phyloP scores from a whole-genome alignment of 768 basidiomycete genomes.

The Naematelia encephala region DNA sequence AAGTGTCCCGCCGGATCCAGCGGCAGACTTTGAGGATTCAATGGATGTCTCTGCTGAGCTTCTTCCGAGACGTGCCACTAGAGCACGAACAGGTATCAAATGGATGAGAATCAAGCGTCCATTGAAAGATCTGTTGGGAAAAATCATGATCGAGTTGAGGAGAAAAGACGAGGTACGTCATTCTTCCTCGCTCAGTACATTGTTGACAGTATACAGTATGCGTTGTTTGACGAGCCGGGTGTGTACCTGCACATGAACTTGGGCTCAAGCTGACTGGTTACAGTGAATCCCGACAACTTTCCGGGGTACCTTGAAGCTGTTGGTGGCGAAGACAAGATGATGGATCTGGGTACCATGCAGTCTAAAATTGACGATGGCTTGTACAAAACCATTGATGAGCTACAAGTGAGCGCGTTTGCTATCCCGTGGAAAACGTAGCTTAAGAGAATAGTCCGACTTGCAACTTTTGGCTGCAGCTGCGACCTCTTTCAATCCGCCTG shows the following conservation, averaged over 20 bases:
- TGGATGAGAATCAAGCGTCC: constrained; percentile 54
- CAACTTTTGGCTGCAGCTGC: constrained; percentile 38
- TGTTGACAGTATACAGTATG: constrained; percentile 24
- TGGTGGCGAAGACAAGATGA: constrained; percentile 50
- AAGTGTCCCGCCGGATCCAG: neutral
- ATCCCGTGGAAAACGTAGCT: neutral
- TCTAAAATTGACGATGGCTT: constrained; percentile 38
- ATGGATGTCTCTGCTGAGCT: constrained; percentile 8
- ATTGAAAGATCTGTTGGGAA: constrained; percentile 40
- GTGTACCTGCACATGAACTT: neutral
- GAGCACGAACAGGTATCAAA: constrained; percentile 53
- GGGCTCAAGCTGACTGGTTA: neutral
- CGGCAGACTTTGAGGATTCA: constrained; percentile 3
- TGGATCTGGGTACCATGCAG: constrained; percentile 51
- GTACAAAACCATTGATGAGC: constrained; percentile 41
- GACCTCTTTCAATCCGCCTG: constrained; percentile 44
- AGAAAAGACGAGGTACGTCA: constrained; percentile 38
- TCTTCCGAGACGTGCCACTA: neutral
- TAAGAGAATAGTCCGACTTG: constrained; percentile 31
- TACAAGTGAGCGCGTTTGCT: constrained; percentile 28
- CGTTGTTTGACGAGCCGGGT: constrained; percentile 42
- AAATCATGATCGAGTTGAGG: constrained; percentile 41
- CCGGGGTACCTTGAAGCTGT: constrained; percentile 49
- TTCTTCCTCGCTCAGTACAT: neutral
- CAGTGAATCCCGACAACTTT: constrained; percentile 35